Base-by-base conservation (phyloP, 2,329 filamentous ascomycete species). In the Xylaria sp. region DNA sequence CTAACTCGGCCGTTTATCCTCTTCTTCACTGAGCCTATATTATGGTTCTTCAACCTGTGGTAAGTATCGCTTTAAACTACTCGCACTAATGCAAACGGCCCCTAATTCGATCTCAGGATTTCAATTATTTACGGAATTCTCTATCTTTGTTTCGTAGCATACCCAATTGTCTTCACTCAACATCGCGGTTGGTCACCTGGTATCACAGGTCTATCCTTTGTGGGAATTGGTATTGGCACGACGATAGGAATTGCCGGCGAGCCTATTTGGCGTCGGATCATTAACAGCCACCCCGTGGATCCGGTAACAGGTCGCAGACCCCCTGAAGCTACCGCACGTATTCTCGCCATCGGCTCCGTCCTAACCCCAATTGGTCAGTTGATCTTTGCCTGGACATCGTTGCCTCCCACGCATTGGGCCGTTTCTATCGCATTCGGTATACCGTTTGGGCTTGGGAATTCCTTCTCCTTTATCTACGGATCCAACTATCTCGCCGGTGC, bases 111-210 rank as follows among this genome's bases (percentile, higher is more conserved):
- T 47, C 3, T 9, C 45, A 90, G 88, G 79, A 90, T 94, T 73
- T 94, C 91, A 0, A 80, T 96, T 40, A 87, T 96, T 37, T 97
- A 97, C 74, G 91, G 88, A 17, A 92, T 96, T 42, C 81, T 97
- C 1, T 95, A 95, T 72, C 87, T 97, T 33, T 96, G 92, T 77
- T 97, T 97, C 78, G 89, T 96, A 15, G 92, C 92, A 12, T 96
- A 96, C 74, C 93, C 93, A 0, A 90, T 96, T 62, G 90, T 96
- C 61, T 97, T 95, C 77, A 82, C 83, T 11, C 81, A 89, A 42
- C 74, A 84, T 61, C 89, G 94, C 17, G 92, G 92, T 63, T 97
- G 93, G 94, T 83, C 83, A 2, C 81, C 89, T 0, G 89, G 91
- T 1, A 77, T 90, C 37, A 87, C 89, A 0, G 93, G 94, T 0